These are phyloP conservation scores for Aspergillus japonicus DNA, from an alignment of 2,329 filamentous ascomycete genomes.

Conservation along the genomic window DNA sequence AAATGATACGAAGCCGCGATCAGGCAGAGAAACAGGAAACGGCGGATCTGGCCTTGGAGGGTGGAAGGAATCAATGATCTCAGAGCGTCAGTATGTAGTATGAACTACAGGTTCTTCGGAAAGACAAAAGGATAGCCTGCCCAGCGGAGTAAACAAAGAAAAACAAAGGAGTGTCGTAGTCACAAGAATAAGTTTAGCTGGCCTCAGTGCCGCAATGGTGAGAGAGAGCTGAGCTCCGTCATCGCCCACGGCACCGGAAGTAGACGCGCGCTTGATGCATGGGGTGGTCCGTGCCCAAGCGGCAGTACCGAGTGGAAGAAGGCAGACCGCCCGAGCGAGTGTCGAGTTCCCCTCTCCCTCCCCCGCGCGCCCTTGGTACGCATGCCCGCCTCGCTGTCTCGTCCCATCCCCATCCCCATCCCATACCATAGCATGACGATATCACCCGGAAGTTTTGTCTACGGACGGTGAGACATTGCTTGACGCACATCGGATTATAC, in stretches of 20 bases:
- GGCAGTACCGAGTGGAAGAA: slow-evolving; percentile 3
- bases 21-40: not conserved
- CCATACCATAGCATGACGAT: slow-evolving; percentile 18
- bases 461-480: slow-evolving; percentile 11
- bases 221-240: slow-evolving; percentile 22
- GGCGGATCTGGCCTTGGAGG: not conserved
- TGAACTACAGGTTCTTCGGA: no score
- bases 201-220: slow-evolving; percentile 9
- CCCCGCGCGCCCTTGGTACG: slow-evolving; percentile 20
- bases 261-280: slow-evolving; percentile 21
- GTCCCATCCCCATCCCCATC: slow-evolving; percentile 9
- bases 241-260: slow-evolving; percentile 7
- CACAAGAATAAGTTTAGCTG: slow-evolving; percentile 12
- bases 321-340: slow-evolving; percentile 9
- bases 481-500: slow-evolving; percentile 7
- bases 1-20: not conserved
- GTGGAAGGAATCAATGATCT: no score
- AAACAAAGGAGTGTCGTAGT: not conserved
- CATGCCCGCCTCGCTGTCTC: slow-evolving; percentile 18
- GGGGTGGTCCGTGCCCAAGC: slow-evolving; percentile 14
- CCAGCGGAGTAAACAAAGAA: not conserved
- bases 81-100: no score
- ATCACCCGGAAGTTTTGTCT: slow-evolving; percentile 10
- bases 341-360: slow-evolving; percentile 18
- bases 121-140: not conserved